Evolutionary conservation across 2,329 filamentous ascomycete species (phyloP).

Genomic region (Acephala macrosclerotiorum): DNA sequence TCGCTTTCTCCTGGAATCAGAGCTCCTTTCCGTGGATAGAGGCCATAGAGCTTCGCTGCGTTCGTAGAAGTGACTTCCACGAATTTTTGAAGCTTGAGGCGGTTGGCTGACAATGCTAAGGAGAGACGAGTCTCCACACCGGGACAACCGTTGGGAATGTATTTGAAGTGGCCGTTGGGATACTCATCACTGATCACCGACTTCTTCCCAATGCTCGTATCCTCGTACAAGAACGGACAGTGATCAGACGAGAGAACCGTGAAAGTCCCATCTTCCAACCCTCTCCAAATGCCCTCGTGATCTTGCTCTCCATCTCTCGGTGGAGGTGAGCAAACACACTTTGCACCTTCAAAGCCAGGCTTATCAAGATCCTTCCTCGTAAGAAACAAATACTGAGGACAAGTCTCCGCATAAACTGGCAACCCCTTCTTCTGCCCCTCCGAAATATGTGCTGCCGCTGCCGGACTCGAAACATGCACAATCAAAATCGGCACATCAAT

Average conservation of each 20-base stretch:
- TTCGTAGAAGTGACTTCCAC: constrained; percentile 63
- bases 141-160: constrained; percentile 65
- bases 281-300: constrained; percentile 59
- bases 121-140: constrained; percentile 64
- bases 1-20: constrained; percentile 58
- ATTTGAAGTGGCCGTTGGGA: constrained; percentile 56
- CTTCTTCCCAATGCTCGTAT: constrained; percentile 56
- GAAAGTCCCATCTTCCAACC: constrained; percentile 59
- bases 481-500: constrained; percentile 60
- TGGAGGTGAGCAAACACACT: constrained; percentile 62
- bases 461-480: constrained; percentile 59
- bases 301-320: constrained; percentile 53
- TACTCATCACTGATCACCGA: constrained; percentile 53
- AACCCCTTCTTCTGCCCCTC: constrained; percentile 55
- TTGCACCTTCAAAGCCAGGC: constrained; percentile 61
- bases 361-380: constrained; percentile 57
- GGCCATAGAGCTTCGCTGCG: constrained; percentile 63
- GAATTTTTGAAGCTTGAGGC: constrained; percentile 56
- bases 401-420: constrained; percentile 62
- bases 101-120: constrained; percentile 49
- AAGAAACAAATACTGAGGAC: constrained; percentile 63
- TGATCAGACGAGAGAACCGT: constrained; percentile 55
- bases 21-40: constrained; percentile 59
- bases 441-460: constrained; percentile 54
- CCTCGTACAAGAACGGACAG: constrained; percentile 51